A percentile compares a stretch with the other conserved stretches of the same genome.
phyloP scores from a whole-genome alignment of 2,329 filamentous ascomycete genomes.

The Magnaporthales sp. region DNA sequence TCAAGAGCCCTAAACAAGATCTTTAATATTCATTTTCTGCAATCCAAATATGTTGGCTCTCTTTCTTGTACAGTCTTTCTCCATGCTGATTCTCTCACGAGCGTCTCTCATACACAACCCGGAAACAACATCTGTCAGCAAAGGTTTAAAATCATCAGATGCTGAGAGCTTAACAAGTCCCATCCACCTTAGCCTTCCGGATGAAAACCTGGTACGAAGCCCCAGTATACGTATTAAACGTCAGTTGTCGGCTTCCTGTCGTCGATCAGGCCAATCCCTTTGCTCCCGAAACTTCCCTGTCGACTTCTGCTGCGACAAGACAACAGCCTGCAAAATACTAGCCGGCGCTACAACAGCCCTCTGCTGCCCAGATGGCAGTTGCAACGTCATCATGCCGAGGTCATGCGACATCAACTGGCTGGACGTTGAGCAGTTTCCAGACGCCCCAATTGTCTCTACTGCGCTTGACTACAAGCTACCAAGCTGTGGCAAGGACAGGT shows the following conservation, averaged over 20 bases:
- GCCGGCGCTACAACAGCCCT: conserved; percentile 58
- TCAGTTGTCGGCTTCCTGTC: background rate
- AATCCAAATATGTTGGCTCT: background rate
- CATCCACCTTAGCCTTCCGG: background rate
- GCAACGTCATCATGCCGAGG: conserved; percentile 52
- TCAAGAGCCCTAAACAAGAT: background rate
- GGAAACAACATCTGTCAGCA: background rate
- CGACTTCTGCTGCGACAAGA: conserved; percentile 54
- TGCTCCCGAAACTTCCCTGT: background rate
- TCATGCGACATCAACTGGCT: conserved; percentile 57
- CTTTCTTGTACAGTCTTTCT: background rate
- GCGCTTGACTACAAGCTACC: conserved; percentile 46
- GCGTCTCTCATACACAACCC: background rate
- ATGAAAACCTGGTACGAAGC: background rate
- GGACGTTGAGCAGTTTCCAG: conserved; percentile 46
- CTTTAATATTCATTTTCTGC: background rate
- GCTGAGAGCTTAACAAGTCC: background rate
- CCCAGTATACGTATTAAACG: background rate
- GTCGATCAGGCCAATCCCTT: background rate
- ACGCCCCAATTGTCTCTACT: conserved; percentile 57
- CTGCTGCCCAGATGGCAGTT: conserved; percentile 59
- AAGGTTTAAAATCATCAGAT: background rate
- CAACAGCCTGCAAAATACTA: conserved; percentile 48
- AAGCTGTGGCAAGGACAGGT: conserved; percentile 37
- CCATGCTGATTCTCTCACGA: background rate